Evolutionary conservation across 345 rosid genomes (phyloP).

Genomic region (Angophora floribunda): DNA sequence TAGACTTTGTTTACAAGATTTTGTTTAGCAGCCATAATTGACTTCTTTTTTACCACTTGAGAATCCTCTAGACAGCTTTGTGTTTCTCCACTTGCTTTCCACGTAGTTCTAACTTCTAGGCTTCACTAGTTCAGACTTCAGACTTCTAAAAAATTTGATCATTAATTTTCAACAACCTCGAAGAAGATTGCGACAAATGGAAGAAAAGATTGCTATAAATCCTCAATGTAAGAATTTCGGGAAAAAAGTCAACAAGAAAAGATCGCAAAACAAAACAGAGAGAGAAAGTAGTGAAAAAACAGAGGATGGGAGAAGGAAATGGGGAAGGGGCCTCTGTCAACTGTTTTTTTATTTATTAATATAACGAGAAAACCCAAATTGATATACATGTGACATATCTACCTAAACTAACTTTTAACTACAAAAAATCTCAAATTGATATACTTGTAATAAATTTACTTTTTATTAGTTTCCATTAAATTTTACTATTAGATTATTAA

Average conservation of each 20-base stretch:
- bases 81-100: background rate
- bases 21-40: background rate
- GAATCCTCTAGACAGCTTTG: background rate
- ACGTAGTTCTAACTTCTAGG: background rate
- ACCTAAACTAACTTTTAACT: too few species aligned
- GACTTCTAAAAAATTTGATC: background rate
- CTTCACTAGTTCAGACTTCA: background rate
- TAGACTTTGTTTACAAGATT: background rate
- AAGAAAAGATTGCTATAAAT: background rate
- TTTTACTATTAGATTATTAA: too few species aligned
- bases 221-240: background rate
- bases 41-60: background rate
- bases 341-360: too few species aligned
- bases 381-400: too few species aligned
- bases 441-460: too few species aligned
- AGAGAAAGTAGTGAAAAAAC: background rate
- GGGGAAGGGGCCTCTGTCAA: background rate
- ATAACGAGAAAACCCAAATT: too few species aligned
- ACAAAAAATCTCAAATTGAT: too few species aligned
- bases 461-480: too few species aligned
- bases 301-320: background rate
- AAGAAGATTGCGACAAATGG: background rate
- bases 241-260: background rate
- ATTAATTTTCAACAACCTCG: background rate
- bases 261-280: background rate